Percentiles rank a stretch among this genome's conserved stretches.
Conservation (phyloP, 2,329 filamentous ascomycete species). For the Calonectria hongkongensis region DNA sequence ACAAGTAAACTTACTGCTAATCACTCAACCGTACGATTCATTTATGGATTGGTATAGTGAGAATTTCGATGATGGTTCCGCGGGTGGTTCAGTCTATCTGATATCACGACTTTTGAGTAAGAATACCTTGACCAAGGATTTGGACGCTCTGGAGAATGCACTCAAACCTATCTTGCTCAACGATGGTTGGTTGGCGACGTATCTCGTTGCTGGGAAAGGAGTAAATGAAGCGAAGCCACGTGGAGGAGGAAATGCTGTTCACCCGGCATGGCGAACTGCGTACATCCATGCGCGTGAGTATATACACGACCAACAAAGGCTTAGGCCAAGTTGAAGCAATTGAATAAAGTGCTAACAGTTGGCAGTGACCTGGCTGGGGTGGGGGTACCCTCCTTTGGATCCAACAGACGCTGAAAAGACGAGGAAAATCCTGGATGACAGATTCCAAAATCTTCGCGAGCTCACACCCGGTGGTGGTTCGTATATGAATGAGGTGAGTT, state of each 20-base stretch:
- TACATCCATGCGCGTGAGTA: conserved; percentile 11
- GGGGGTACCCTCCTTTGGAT: not conserved
- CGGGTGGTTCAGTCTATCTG: conserved; percentile 4
- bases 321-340: not conserved
- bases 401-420: not conserved
- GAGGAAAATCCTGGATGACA: not conserved
- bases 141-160: not conserved
- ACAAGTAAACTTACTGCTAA: not conserved
- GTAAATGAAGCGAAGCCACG: conserved; percentile 8
- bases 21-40: conserved; percentile 11
- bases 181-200: conserved; percentile 9
- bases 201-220: conserved; percentile 7
- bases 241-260: conserved; percentile 2
- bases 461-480: not conserved
- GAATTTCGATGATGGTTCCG: conserved; percentile 11
- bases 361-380: not conserved
- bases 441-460: not conserved
- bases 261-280: not conserved
- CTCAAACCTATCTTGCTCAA: conserved; percentile 3
- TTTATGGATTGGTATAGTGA: conserved; percentile 17
- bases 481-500: conserved; percentile 11
- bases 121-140: not conserved
- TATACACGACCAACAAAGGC: not conserved
- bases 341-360: not conserved
- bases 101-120: not conserved